Base-by-base conservation (phyloP, 2,329 filamentous ascomycete genomes). In the Ceratocystis cubensis region DNA sequence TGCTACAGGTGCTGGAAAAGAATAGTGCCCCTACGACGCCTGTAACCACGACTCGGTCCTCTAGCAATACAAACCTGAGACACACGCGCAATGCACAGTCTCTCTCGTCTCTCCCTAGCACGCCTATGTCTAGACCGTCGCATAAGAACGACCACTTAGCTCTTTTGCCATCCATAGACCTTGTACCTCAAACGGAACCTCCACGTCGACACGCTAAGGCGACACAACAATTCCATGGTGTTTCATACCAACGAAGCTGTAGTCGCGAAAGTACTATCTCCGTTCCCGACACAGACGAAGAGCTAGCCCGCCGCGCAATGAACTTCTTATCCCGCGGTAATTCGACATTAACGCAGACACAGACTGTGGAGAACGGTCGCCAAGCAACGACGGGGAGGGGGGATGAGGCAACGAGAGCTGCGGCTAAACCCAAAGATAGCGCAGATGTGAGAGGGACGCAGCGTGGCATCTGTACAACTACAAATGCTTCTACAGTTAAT, bases 221-320 rank as follows among this genome's bases (percentile, higher is more conserved):
- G 62, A 53, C 28, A 22, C 56, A 59, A 30, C 76, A 77, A n/a
- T 77, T 77, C 66, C 72, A 75, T 1, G 64, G 76, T 1, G 59
- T 56, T 10, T 53, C 64, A 41, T 53, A 57, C 25, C 59, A 66
- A 13, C 61, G 67, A 28, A 77, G 79, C 5, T 83, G 84, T 64
- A 91, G 90, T 74, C 85, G 89, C 68, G 91, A 95, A 74, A 93
- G 89, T 76, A 95, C 90, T 1, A 91, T 94, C 62, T 94, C 90
- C 0, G 87, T 66, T 20, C 66, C 68, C 2, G 69, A 70, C 44
- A 84, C 81, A 56, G 82, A 85, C 67, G 83, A 81, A 70, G 82
- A 84, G 71, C 76, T 84, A 28, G 81, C 80, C 0, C 78, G 82
- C 3, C 80, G 82, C 67, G 81, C 81, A 0, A 71, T 84, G 66